phyloP scores from a whole-genome alignment of 2,329 filamentous ascomycete species.

The Alternaria rosae region DNA sequence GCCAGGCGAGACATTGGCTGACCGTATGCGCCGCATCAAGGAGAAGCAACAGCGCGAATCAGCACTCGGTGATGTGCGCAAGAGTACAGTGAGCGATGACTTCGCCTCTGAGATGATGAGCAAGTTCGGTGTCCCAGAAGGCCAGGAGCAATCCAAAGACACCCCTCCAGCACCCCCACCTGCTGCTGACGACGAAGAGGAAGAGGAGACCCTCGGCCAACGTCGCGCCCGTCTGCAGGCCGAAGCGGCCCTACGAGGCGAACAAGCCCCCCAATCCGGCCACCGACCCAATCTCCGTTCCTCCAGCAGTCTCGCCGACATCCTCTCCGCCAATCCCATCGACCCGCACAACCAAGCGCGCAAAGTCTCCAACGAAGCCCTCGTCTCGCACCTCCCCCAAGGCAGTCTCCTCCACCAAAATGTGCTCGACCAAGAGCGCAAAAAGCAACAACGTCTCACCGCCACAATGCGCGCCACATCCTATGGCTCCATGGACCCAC shows the following conservation, averaged over 20 bases:
- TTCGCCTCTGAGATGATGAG: conserved; percentile 75
- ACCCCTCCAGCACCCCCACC: conserved; percentile 35
- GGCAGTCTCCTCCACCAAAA: conserved; percentile 53
- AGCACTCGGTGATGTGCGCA: conserved; percentile 50
- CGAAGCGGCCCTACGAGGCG: conserved; percentile 65
- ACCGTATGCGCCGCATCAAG: conserved; percentile 70
- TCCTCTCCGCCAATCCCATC: conserved; percentile 64
- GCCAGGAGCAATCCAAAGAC: conserved; percentile 26
- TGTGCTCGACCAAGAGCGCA: conserved; percentile 47
- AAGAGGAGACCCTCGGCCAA: conserved; percentile 80
- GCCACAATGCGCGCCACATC: conserved; percentile 43
- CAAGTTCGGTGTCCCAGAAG: conserved; percentile 41
- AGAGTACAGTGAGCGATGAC: conserved; percentile 65
- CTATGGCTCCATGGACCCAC: conserved; percentile 38
- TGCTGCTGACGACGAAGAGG: conserved; percentile 24
- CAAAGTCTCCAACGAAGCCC: conserved; percentile 46
- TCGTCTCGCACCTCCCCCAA: conserved; percentile 44
- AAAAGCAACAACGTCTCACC: conserved; percentile 46
- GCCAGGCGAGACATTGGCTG: conserved; percentile 71
- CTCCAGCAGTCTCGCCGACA: conserved; percentile 66
- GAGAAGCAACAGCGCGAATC: conserved; percentile 60
- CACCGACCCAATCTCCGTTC: conserved; percentile 49
- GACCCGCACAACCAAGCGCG: conserved; percentile 43
- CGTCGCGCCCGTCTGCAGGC: conserved; percentile 76
- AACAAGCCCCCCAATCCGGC: conserved; percentile 25